Percentiles rank a stretch among this genome's conserved stretches.
These are phyloP conservation scores for Naganishia sp. DNA, from an alignment of 1,284 basidiomycete species.

Conservation along the genomic window DNA sequence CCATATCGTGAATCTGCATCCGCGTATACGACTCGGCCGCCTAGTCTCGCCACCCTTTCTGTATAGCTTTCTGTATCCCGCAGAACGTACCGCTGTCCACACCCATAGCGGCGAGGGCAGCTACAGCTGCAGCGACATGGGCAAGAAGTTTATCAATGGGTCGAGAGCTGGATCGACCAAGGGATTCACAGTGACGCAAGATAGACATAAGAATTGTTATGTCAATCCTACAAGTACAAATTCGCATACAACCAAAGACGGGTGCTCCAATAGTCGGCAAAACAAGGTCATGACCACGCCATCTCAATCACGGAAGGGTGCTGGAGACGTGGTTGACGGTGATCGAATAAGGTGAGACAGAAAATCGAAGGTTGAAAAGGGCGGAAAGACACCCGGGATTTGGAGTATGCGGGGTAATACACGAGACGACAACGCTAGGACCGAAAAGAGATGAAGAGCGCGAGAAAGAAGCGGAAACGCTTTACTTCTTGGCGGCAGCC, in stretches of 20 bases:
- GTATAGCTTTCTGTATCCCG: too few species aligned
- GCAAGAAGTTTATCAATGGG: too few species aligned
- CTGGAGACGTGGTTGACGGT: slow-evolving; percentile 15
- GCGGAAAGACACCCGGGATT: slow-evolving; percentile 19
- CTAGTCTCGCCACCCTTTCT: too few species aligned
- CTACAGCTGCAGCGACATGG: too few species aligned
- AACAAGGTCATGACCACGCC: slow-evolving; percentile 10
- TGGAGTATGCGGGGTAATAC: not conserved
- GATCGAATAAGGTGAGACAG: slow-evolving; percentile 9
- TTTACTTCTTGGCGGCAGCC: slow-evolving; percentile 27
- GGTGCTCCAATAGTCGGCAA: slow-evolving; percentile 17
- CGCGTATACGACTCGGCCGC: too few species aligned
- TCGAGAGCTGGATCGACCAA: too few species aligned
- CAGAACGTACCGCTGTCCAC: too few species aligned
- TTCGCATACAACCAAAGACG: slow-evolving; percentile 20
- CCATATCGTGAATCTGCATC: too few species aligned
- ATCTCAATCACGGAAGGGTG: not conserved
- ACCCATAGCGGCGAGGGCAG: too few species aligned
- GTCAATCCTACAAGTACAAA: slow-evolving; percentile 12
- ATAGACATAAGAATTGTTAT: slow-evolving; percentile 10
- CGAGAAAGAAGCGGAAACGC: not conserved
- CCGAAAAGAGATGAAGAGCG: not conserved
- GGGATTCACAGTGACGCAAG: not conserved
- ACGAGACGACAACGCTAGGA: not conserved
- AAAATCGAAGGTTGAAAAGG: slow-evolving; percentile 30